These are phyloP conservation scores for Neotropicomus parvogracilis DNA, from an alignment of 1,284 basidiomycete genomes.

Conservation along the genomic window DNA sequence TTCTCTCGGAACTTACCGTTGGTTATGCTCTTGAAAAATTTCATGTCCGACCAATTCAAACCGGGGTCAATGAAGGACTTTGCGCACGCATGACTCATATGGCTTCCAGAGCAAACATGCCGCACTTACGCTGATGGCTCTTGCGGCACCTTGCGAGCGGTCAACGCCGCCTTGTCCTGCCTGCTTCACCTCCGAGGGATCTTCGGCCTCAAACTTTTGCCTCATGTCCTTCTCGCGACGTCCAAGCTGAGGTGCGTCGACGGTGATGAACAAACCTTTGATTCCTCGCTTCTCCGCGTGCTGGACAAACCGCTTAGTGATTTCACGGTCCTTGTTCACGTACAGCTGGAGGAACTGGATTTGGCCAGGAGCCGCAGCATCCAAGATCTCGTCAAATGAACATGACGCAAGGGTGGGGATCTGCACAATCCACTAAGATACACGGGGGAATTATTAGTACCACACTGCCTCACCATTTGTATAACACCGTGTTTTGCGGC, in stretches of 20 bases:
- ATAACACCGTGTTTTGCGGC: conserved; percentile 79
- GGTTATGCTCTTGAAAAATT: conserved; percentile 88
- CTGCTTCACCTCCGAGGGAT: conserved; percentile 66
- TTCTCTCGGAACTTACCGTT: conserved; percentile 51
- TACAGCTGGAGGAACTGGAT: conserved; percentile 77
- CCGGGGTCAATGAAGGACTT: conserved; percentile 92
- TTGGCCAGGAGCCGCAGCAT: conserved; percentile 71
- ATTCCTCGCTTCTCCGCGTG: conserved; percentile 83
- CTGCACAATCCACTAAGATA: conserved; percentile 35
- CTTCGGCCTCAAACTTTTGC: conserved; percentile 88
- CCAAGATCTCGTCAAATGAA: conserved; percentile 87
- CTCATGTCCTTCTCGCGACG: conserved; percentile 94
- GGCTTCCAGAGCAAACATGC: background rate
- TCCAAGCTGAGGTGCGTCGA: conserved; percentile 91
- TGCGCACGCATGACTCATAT: conserved; percentile 8
- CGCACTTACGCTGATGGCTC: conserved; percentile 80
- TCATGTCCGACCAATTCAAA: conserved; percentile 82
- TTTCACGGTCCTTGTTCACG: conserved; percentile 80
- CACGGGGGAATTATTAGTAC: background rate
- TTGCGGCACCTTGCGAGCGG: conserved; percentile 86
- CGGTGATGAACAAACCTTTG: conserved; percentile 87
- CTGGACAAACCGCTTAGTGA: conserved; percentile 80
- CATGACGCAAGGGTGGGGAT: conserved; percentile 88
- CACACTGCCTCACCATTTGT: conserved; percentile 66
- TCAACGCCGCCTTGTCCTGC: conserved; percentile 62